Percentiles rank a stretch among this genome's conserved stretches.
phyloP scores from a whole-genome alignment of 805 yeast species.

The Hanseniaspora clermontiae region DNA sequence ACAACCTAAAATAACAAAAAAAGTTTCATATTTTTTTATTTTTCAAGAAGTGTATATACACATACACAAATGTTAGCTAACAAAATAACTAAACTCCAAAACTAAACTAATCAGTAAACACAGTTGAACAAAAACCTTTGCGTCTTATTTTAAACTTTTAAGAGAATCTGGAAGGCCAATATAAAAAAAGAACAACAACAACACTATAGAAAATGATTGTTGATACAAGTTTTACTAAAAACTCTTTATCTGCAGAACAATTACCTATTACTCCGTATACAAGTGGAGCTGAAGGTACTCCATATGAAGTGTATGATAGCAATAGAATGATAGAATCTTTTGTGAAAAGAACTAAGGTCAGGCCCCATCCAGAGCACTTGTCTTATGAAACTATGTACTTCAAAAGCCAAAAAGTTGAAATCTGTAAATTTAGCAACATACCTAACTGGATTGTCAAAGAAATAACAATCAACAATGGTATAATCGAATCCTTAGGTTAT shows the following conservation, averaged over 20 bases:
- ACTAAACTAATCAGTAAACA: too few relatives aligned
- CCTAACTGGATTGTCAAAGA: constrained; percentile 7
- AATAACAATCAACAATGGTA: constrained; percentile 1
- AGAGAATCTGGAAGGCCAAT: neutral
- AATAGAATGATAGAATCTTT: neutral
- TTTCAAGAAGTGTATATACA: too few relatives aligned
- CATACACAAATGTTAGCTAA: too few relatives aligned
- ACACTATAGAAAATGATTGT: neutral
- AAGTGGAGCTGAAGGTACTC: neutral
- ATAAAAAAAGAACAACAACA: neutral
- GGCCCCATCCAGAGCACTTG: neutral
- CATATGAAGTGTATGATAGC: neutral
- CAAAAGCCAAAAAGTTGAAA: constrained; percentile 2
- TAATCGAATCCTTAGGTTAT: neutral
- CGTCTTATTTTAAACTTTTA: neutral
- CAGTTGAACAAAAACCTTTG: too few relatives aligned
- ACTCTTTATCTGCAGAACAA: neutral
- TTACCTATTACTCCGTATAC: neutral
- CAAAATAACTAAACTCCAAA: too few relatives aligned
- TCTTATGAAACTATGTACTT: neutral
- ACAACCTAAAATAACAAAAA: too few relatives aligned
- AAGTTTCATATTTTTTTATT: too few relatives aligned
- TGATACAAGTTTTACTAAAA: neutral
- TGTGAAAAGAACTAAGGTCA: neutral
- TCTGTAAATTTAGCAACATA: neutral